These are phyloP conservation scores for Parmales sp. DNA, from an alignment of 108 stramenopile species.

Conservation along the genomic window DNA sequence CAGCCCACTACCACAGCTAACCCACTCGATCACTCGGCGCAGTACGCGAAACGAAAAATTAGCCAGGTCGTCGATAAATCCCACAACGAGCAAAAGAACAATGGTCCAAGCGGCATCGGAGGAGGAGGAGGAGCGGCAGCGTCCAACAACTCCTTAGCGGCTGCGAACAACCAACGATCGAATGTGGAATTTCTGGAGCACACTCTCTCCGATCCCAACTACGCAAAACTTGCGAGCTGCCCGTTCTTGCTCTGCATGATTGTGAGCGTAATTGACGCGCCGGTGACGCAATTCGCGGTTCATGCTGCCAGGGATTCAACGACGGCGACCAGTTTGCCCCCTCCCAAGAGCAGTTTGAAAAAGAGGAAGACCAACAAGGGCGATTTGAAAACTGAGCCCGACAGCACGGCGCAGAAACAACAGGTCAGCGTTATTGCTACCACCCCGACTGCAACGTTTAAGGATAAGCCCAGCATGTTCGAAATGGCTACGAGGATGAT, in stretches of 20 bases:
- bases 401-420: background rate
- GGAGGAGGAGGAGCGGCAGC: no score
- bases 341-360: no score
- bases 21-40: no score
- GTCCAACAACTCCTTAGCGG: no score
- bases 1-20: no score
- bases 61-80: background rate
- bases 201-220: slow-evolving; percentile 1
- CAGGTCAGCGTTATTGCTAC: background rate
- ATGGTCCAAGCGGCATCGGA: background rate
- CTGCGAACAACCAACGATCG: no score
- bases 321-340: no score
- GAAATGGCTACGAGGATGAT: background rate
- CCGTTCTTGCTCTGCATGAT: background rate
- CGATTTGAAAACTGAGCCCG: background rate
- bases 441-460: no score
- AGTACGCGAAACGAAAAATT: background rate
- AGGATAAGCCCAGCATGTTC: background rate
- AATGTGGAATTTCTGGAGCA: no score
- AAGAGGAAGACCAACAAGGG: no score
- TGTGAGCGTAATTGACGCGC: background rate
- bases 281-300: no score
- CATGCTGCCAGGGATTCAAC: no score
- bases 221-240: background rate
- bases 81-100: background rate